A percentile compares a stretch with the other conserved stretches of the same genome.
Evolutionary conservation across 306 rosid species (phyloP).

Genomic region (Canavalia gladiata): DNA sequence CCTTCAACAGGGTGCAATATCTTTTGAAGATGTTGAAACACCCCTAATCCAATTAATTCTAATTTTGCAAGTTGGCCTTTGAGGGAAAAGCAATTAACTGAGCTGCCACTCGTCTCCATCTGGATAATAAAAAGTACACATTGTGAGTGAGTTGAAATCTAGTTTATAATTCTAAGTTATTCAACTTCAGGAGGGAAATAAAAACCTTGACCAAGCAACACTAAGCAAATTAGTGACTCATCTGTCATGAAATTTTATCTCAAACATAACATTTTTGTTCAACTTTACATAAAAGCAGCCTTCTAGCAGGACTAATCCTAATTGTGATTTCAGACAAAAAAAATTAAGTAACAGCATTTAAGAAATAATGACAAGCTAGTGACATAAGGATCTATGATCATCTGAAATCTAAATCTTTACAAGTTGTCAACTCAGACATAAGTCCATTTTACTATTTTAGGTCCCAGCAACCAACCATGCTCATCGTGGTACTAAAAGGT

Average conservation of each 20-base stretch:
- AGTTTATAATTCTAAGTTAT: slow-evolving; percentile 21
- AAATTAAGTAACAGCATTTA: not conserved
- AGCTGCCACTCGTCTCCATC: slow-evolving; percentile 66
- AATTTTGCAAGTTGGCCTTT: slow-evolving; percentile 89
- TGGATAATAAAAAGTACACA: slow-evolving; percentile 46
- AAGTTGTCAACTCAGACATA: slow-evolving; percentile 10
- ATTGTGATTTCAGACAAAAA: slow-evolving; percentile 11
- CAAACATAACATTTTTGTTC: slow-evolving; percentile 8
- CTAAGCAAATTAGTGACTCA: not conserved
- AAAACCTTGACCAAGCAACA: slow-evolving; percentile 36
- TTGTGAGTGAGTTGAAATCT: not conserved
- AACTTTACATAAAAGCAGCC: not conserved
- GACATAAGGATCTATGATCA: slow-evolving; percentile 17
- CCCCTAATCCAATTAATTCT: slow-evolving; percentile 74
- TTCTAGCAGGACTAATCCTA: not conserved
- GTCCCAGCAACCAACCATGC: slow-evolving; percentile 16
- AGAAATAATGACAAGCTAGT: slow-evolving; percentile 18
- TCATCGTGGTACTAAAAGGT: slow-evolving; percentile 8
- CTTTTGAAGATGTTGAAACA: slow-evolving; percentile 78
- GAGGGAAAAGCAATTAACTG: slow-evolving; percentile 65
- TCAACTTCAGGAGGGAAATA: slow-evolving; percentile 5
- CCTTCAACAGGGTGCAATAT: slow-evolving; percentile 63
- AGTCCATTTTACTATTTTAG: not conserved
- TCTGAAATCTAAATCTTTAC: slow-evolving; percentile 2
- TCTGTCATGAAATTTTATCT: slow-evolving; percentile 22